Percentiles rank a stretch among this genome's conserved stretches.
These are phyloP conservation scores for Cercospora sp. DNA, from an alignment of 2,329 filamentous ascomycete genomes.

Conservation along the genomic window DNA sequence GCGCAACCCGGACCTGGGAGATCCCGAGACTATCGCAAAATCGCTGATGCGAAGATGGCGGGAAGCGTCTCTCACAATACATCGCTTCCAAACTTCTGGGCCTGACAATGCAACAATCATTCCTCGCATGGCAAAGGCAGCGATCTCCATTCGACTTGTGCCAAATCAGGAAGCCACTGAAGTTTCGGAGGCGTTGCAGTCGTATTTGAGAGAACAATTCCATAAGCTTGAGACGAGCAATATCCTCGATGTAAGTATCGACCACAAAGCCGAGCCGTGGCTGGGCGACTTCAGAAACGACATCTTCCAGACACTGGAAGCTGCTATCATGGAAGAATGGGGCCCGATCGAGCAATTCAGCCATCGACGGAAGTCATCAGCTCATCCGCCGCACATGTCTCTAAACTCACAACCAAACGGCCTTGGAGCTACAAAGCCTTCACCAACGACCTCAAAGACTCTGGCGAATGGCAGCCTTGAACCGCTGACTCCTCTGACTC, in stretches of 20 bases:
- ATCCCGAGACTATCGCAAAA: slow-evolving; percentile 70
- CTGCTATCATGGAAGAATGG: slow-evolving; percentile 85
- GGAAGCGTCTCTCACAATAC: slow-evolving; percentile 90
- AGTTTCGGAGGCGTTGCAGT: slow-evolving; percentile 67
- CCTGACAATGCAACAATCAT: slow-evolving; percentile 87
- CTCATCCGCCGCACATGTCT: slow-evolving; percentile 21
- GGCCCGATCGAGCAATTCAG: slow-evolving; percentile 52
- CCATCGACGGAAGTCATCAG: slow-evolving; percentile 26
- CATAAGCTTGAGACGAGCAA: slow-evolving; percentile 76
- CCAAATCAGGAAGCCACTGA: slow-evolving; percentile 84
- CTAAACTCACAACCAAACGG: slow-evolving; percentile 13
- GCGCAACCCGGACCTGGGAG: slow-evolving; percentile 65
- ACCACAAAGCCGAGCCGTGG: slow-evolving; percentile 72
- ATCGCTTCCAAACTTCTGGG: slow-evolving; percentile 88
- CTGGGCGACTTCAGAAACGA: slow-evolving; percentile 82
- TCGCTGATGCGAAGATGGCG: slow-evolving; percentile 93
- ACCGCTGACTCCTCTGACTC: slow-evolving; percentile 32
- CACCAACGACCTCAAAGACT: slow-evolving; percentile 50
- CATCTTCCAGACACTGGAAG: slow-evolving; percentile 85
- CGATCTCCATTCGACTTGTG: slow-evolving; percentile 86
- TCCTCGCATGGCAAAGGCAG: slow-evolving; percentile 82
- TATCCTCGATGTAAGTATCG: slow-evolving; percentile 75
- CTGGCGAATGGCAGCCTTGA: slow-evolving; percentile 25
- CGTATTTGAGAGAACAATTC: slow-evolving; percentile 72
- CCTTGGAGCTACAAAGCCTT: slow-evolving; percentile 39